Percentiles rank a stretch among this genome's conserved stretches.
phyloP scores from a whole-genome alignment of 306 rosid species.

The Fragaria vesca region DNA sequence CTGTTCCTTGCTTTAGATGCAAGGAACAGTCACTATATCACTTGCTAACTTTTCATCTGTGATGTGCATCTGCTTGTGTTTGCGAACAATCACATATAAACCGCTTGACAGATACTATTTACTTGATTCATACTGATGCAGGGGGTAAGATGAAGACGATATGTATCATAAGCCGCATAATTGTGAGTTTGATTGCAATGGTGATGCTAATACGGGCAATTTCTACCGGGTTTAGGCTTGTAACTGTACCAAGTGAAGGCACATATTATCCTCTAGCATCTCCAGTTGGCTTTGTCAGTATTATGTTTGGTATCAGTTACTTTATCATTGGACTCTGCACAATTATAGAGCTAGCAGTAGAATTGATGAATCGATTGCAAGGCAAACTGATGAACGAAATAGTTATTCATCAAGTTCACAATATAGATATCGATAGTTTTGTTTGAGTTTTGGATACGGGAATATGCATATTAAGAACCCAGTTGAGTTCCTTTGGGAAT shows the following conservation, averaged over 20 bases:
- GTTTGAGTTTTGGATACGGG: background rate
- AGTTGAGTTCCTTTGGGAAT: background rate
- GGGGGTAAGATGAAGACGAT: conserved; percentile 20
- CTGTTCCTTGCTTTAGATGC: background rate
- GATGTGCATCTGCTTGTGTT: background rate
- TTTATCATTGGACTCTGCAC: conserved; percentile 25
- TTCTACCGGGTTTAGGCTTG: conserved; percentile 29
- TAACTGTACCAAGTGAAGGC: conserved; percentile 28
- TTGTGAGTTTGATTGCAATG: conserved; percentile 31
- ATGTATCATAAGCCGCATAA: conserved; percentile 1
- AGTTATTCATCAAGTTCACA: background rate
- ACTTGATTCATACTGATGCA: conserved; percentile 1
- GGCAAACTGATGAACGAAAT: conserved; percentile 5
- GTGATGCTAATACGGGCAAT: conserved; percentile 24
- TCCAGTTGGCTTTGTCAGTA: conserved; percentile 29
- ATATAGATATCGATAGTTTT: background rate
- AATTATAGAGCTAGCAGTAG: conserved; percentile 24
- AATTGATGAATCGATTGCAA: conserved; percentile 15
- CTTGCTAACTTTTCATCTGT: background rate
- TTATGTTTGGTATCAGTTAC: conserved; percentile 27
- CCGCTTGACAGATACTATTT: background rate
- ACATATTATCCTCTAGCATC: conserved; percentile 28
- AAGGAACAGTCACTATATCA: background rate
- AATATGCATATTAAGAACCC: background rate
- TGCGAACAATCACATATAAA: background rate